These are phyloP conservation scores for Pseudogymnoascus sp. DNA, from an alignment of 2,329 filamentous ascomycete species.

Conservation along the genomic window DNA sequence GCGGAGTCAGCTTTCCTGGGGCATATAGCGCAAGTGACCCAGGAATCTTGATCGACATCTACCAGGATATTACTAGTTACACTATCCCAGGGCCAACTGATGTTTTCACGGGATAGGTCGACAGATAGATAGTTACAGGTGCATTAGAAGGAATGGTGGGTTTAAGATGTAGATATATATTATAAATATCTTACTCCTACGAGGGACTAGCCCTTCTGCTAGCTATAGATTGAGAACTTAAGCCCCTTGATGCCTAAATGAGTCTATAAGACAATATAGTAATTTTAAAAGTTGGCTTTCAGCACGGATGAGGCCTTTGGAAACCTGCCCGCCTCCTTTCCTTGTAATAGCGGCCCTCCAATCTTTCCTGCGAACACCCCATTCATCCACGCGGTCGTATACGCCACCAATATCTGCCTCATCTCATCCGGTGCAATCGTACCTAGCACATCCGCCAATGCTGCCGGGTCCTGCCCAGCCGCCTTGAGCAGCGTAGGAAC, in stretches of 20 bases:
- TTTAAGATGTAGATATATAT: not conserved
- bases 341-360: not conserved
- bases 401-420: not conserved
- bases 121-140: not conserved
- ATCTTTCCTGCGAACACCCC: not conserved
- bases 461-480: not conserved
- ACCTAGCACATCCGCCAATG: not conserved
- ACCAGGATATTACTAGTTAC: conserved; percentile 31
- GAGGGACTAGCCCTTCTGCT: not conserved
- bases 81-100: conserved; percentile 33
- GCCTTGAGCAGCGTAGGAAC: not conserved
- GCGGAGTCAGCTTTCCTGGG: conserved; percentile 40
- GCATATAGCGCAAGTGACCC: conserved; percentile 41
- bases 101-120: conserved; percentile 22
- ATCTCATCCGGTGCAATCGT: not conserved
- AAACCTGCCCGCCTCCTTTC: not conserved
- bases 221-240: not conserved
- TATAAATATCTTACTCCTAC: not conserved
- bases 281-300: not conserved
- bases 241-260: not conserved
- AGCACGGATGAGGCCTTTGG: not conserved
- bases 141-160: not conserved
- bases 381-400: not conserved
- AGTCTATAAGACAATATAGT: not conserved
- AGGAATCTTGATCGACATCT: conserved; percentile 43